Base-by-base conservation (phyloP, 805 yeast species). In the Pichia scutulata region DNA sequence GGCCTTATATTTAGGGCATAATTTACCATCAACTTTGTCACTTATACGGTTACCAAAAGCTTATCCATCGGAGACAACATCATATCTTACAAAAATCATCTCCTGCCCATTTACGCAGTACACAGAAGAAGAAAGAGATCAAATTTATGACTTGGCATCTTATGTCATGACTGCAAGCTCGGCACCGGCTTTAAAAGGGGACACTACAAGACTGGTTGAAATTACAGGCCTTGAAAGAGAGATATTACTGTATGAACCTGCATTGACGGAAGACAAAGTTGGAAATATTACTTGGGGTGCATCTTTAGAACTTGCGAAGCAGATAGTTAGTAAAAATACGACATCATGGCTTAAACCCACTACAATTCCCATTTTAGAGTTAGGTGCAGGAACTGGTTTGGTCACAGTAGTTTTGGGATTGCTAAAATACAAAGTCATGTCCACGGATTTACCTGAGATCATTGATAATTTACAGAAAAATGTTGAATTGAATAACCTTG, bases 271-370 rank as follows among this genome's bases (percentile, higher is more conserved):
- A 39, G 99, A 93, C 65, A 86, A 84, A 54, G 69, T 93, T 22
- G 99, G 99, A 0, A 73, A 89, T 63, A 89, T 92, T 55, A 92
- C 99, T 0, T 92, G 99, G 99, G 99, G 98, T 0, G 86, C 97
- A 0, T 81, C 97, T 0, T 68, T 86, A 24, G 74, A 88, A 7
- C 68, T 93, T 23, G 76, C 93, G 3, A 69, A 75, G 33, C 66
- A 85, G 24, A 62, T 88, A 4, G 63, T 74, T 7, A 57, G 63
- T 10, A 41, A 55, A n/a, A 45, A 53, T 1, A 24, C 44, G 10
- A 36, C 47, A 2, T 39, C 64, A n/a, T 37, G 48, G 43, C n/a
- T 40, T 6, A 30, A 6, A 2, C 21, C 41, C 1, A 7, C 21
- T 2, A 7, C 33, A 9, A 66, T 61, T 39, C 75, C 63, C 4